These are phyloP conservation scores for Fusarium burgessii DNA, from an alignment of 2,329 filamentous ascomycete genomes.

Conservation along the genomic window DNA sequence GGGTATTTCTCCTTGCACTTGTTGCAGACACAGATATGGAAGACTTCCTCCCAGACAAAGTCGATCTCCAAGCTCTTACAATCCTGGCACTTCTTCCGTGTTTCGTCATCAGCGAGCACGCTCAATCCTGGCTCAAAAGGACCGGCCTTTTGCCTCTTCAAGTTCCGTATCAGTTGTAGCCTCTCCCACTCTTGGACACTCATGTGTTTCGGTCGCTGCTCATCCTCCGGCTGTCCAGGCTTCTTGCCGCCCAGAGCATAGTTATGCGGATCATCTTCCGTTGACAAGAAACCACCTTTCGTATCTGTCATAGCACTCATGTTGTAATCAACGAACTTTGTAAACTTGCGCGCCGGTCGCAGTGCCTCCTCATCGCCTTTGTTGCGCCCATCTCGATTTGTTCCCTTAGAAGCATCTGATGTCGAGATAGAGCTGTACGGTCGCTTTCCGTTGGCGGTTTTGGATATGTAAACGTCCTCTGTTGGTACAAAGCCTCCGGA, in stretches of 20 bases:
- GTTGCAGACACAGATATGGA: conserved; percentile 80
- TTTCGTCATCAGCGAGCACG: conserved; percentile 71
- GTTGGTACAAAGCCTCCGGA: conserved; percentile 79
- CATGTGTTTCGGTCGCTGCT: conserved; percentile 86
- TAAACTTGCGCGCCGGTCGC: conserved; percentile 86
- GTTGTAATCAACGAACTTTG: conserved; percentile 97
- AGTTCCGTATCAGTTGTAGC: conserved; percentile 77
- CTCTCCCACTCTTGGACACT: conserved; percentile 92
- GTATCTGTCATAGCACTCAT: conserved; percentile 98
- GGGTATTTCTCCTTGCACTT: conserved; percentile 89
- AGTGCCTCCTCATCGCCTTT: conserved; percentile 64
- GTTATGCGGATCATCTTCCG: conserved; percentile 91
- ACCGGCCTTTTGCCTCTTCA: conserved; percentile 80
- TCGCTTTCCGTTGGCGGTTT: conserved; percentile 70
- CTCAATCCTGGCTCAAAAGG: conserved; percentile 92
- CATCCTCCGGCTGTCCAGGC: conserved; percentile 50
- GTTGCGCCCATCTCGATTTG: conserved; percentile 75
- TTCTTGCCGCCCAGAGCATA: conserved; percentile 70
- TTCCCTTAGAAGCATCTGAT: conserved; percentile 61
- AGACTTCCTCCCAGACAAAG: conserved; percentile 92
- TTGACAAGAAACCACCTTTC: conserved; percentile 93
- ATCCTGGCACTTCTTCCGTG: conserved; percentile 82
- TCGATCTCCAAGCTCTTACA: conserved; percentile 90
- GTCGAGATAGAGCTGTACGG: conserved; percentile 72
- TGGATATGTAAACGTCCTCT: conserved; percentile 68